Conservation (phyloP, 2,329 filamentous ascomycete genomes). For the Thielaviopsis euricoi region DNA sequence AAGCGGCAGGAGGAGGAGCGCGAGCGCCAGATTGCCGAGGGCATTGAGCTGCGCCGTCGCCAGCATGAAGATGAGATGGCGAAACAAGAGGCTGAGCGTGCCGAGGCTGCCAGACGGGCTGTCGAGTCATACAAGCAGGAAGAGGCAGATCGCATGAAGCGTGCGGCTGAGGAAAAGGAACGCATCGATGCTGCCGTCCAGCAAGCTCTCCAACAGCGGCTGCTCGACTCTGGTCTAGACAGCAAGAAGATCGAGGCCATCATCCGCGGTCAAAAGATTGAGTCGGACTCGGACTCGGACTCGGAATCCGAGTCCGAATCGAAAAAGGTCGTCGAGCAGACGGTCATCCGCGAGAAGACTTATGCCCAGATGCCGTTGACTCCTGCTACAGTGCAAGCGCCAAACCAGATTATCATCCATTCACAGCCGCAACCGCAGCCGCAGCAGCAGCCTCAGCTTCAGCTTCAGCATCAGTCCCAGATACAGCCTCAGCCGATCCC, state of each 20-base stretch:
- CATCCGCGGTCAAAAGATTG: constrained; percentile 35
- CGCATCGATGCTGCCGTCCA: constrained; percentile 37
- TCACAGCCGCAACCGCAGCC: background rate
- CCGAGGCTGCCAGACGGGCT: constrained; percentile 31
- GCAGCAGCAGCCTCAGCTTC: background rate
- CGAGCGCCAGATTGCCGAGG: constrained; percentile 34
- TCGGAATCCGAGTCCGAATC: background rate
- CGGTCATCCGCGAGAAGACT: constrained; percentile 19
- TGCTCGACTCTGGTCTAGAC: constrained; percentile 40
- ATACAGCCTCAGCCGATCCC: background rate
- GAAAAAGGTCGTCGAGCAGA: background rate
- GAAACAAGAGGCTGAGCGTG: constrained; percentile 26
- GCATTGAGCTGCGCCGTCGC: constrained; percentile 25
- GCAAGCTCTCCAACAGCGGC: constrained; percentile 37
- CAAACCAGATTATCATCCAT: constrained; percentile 10
- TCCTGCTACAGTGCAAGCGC: background rate
- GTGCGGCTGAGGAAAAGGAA: constrained; percentile 31
- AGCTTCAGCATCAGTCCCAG: background rate
- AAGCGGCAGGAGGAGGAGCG: constrained; percentile 30
- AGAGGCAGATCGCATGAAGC: constrained; percentile 29
- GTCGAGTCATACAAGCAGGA: constrained; percentile 35
- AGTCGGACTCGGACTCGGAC: background rate
- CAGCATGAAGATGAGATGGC: constrained; percentile 29
- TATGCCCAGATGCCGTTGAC: constrained; percentile 14
- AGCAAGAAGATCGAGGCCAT: constrained; percentile 43